phyloP scores from a whole-genome alignment of 78 protist genomes.

The Speleostelium caveatum region DNA sequence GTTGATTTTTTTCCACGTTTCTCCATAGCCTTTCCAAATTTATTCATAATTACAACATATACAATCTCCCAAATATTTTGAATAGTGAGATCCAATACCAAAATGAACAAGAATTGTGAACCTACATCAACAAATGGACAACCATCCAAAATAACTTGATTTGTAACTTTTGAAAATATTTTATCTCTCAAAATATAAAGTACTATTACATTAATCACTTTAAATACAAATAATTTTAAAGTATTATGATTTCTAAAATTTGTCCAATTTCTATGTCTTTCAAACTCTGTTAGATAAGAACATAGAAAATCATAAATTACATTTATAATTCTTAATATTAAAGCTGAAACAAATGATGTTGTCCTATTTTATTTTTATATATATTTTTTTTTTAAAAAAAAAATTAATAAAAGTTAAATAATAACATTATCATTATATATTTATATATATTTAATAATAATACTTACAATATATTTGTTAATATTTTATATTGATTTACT shows the following conservation, averaged over 20 bases:
- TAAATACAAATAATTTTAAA: slow-evolving; percentile 58
- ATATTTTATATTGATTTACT: slow-evolving; percentile 43
- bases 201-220: slow-evolving; percentile 45
- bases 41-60: slow-evolving; percentile 15
- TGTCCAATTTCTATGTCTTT: slow-evolving; percentile 78
- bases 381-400: background rate
- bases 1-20: slow-evolving; percentile 55
- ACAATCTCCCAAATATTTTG: slow-evolving; percentile 60
- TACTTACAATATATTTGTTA: slow-evolving; percentile 53
- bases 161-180: slow-evolving; percentile 14
- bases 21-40: slow-evolving; percentile 37
- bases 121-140: slow-evolving; percentile 72
- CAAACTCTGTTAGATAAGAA: slow-evolving; percentile 61
- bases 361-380: background rate
- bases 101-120: slow-evolving; percentile 56
- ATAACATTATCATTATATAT: background rate
- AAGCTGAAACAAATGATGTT: slow-evolving; percentile 49
- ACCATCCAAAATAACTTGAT: slow-evolving; percentile 17
- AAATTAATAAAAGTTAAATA: too few relatives aligned
- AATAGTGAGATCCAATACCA: slow-evolving; percentile 43
- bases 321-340: slow-evolving; percentile 47
- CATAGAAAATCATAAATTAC: slow-evolving; percentile 54
- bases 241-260: slow-evolving; percentile 61
- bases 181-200: slow-evolving; percentile 52
- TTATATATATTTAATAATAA: background rate